These are phyloP conservation scores for Prunus campanulata DNA, from an alignment of 306 rosid genomes.

Conservation along the genomic window DNA sequence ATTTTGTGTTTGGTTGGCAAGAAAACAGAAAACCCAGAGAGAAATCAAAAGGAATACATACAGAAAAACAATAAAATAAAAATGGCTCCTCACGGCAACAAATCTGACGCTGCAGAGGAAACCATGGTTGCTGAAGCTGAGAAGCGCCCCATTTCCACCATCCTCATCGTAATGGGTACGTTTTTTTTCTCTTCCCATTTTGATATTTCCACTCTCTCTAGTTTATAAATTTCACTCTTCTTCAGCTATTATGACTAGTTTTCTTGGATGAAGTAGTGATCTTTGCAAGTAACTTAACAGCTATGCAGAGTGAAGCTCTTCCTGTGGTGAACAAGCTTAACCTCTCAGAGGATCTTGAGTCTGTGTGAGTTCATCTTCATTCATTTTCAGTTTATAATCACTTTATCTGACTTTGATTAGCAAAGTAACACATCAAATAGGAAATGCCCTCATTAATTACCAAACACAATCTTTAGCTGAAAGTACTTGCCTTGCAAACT, in stretches of 20 bases:
- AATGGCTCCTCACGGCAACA: conserved; percentile 47
- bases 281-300: conserved; percentile 28
- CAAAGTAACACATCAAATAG: not conserved
- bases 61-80: not conserved
- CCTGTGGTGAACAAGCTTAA: conserved; percentile 67
- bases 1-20: not conserved
- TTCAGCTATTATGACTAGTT: too few species aligned
- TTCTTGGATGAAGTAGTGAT: not conserved
- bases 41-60: not conserved
- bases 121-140: conserved; percentile 38
- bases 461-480: too few species aligned
- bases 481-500: too few species aligned
- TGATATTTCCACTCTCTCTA: not conserved
- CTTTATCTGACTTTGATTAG: not conserved
- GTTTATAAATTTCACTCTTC: not conserved
- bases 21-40: not conserved
- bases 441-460: too few species aligned
- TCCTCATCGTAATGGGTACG: conserved; percentile 71
- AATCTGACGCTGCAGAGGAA: conserved; percentile 38
- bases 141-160: conserved; percentile 50
- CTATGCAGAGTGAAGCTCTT: conserved; percentile 95
- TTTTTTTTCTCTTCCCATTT: not conserved
- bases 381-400: not conserved
- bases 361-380: conserved; percentile 48
- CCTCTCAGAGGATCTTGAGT: conserved; percentile 51